Conservation (phyloP, 202 grass and related monocot genomes). For the Brachypodium distachyon region DNA sequence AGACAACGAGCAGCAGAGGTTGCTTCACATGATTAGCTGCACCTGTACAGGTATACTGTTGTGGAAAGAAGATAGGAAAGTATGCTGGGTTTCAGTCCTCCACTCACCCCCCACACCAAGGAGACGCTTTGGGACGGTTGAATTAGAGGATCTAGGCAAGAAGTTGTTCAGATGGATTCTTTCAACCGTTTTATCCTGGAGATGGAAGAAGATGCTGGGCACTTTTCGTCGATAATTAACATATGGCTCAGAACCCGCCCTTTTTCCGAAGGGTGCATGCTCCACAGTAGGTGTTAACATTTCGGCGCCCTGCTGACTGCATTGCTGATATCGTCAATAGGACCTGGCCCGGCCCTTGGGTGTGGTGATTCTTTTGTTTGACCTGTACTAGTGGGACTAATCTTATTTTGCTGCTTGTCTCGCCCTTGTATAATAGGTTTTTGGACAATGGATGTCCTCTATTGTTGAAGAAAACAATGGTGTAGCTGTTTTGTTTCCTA, state of each 20-base stretch:
- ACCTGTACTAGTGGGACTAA: slow-evolving; percentile 41
- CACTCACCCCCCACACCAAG: slow-evolving; percentile 25
- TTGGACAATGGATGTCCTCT: slow-evolving; percentile 19
- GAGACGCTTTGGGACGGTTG: slow-evolving; percentile 36
- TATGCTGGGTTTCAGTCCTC: slow-evolving; percentile 18
- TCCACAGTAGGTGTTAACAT: slow-evolving; percentile 28
- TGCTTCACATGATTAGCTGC: slow-evolving; percentile 54
- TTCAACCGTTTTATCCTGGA: not conserved
- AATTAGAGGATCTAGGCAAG: slow-evolving; percentile 41
- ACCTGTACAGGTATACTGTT: slow-evolving; percentile 46
- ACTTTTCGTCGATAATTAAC: slow-evolving; percentile 22
- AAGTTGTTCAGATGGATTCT: slow-evolving; percentile 22
- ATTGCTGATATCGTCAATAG: slow-evolving; percentile 13
- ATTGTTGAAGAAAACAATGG: slow-evolving; percentile 32
- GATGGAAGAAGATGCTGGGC: slow-evolving; percentile 21
- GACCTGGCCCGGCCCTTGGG: slow-evolving; percentile 7
- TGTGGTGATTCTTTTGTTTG: slow-evolving; percentile 66
- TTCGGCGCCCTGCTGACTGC: slow-evolving; percentile 23
- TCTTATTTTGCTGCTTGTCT: slow-evolving; percentile 26
- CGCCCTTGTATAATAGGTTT: slow-evolving; percentile 50
- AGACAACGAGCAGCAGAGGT: slow-evolving; percentile 93
- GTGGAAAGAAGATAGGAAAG: slow-evolving; percentile 56
- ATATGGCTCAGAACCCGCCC: not conserved
- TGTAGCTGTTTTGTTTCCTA: slow-evolving; percentile 37
- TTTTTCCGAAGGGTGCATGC: slow-evolving; percentile 25